These are phyloP conservation scores for Trichoderma sp. DNA, from an alignment of 2,329 filamentous ascomycete genomes.

Conservation along the genomic window DNA sequence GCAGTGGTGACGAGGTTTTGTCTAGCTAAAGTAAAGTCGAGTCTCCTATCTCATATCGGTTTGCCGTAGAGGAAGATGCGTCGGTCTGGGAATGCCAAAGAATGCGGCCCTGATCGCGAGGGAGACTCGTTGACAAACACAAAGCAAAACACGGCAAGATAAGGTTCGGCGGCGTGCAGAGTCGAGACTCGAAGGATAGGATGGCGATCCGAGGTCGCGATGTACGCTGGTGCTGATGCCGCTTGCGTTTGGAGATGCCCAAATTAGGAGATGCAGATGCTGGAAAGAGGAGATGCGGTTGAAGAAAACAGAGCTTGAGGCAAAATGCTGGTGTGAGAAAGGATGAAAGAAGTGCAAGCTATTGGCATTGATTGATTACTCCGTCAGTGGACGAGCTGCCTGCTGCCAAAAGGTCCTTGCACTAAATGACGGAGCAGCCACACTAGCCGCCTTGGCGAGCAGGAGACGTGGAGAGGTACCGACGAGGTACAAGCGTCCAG, in stretches of 20 bases:
- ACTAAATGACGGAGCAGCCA: slow-evolving; percentile 14
- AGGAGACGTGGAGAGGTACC: background rate
- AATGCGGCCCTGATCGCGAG: background rate
- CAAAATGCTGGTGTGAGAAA: background rate
- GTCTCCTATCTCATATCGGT: slow-evolving; percentile 17
- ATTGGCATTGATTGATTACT: background rate
- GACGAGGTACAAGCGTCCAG: background rate
- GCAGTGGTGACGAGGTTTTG: background rate
- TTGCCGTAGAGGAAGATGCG: background rate
- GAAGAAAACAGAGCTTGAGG: background rate
- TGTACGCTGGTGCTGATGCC: background rate
- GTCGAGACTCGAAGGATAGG: background rate
- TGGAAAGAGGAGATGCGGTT: background rate
- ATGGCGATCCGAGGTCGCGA: background rate
- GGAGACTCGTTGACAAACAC: slow-evolving; percentile 12
- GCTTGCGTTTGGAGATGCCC: background rate
- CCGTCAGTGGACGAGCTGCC: background rate
- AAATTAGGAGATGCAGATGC: background rate
- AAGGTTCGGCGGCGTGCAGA: background rate
- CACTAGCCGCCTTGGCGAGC: slow-evolving; percentile 6
- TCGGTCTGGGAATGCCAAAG: background rate
- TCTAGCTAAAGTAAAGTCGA: background rate
- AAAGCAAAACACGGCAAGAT: background rate
- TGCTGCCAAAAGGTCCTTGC: slow-evolving; percentile 14
- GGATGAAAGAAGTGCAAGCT: slow-evolving; percentile 8